These are phyloP conservation scores for Cardiospermum halicacabum DNA, from an alignment of 345 rosid genomes.

Conservation along the genomic window DNA sequence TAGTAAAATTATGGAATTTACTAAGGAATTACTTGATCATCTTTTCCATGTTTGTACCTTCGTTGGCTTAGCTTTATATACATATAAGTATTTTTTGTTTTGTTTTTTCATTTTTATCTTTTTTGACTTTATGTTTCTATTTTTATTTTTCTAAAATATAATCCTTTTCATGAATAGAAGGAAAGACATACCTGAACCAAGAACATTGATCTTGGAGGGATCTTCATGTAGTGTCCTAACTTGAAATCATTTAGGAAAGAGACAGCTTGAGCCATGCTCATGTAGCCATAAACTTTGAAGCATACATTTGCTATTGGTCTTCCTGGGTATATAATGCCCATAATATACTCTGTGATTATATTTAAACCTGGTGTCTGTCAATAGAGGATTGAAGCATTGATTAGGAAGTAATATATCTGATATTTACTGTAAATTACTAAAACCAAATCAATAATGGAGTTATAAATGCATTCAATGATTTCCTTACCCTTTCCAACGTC, in stretches of 20 bases:
- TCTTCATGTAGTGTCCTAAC: slow-evolving; percentile 96
- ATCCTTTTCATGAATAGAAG: background rate
- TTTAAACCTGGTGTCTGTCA: slow-evolving; percentile 81
- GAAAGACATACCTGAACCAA: slow-evolving; percentile 64
- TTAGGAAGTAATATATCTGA: background rate
- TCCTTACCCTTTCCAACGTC: too few relatives aligned
- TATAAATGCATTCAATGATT: background rate
- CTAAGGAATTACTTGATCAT: too few relatives aligned
- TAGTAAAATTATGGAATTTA: background rate
- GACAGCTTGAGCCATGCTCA: slow-evolving; percentile 87
- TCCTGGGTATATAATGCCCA: slow-evolving; percentile 84
- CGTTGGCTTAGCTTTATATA: background rate
- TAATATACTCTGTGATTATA: slow-evolving; percentile 83
- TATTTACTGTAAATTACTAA: background rate
- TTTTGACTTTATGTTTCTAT: background rate
- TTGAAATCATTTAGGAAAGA: slow-evolving; percentile 91
- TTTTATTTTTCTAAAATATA: background rate
- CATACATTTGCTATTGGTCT: slow-evolving; percentile 88
- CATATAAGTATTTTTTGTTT: too few relatives aligned
- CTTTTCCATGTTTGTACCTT: background rate
- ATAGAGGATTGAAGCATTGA: slow-evolving; percentile 3
- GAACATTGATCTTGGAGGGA: slow-evolving; percentile 96
- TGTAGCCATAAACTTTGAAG: slow-evolving; percentile 84
- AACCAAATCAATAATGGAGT: background rate
- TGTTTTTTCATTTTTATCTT: background rate